Base-by-base conservation (phyloP, 139 green algal species). In the Volvox reticuliferus region DNA sequence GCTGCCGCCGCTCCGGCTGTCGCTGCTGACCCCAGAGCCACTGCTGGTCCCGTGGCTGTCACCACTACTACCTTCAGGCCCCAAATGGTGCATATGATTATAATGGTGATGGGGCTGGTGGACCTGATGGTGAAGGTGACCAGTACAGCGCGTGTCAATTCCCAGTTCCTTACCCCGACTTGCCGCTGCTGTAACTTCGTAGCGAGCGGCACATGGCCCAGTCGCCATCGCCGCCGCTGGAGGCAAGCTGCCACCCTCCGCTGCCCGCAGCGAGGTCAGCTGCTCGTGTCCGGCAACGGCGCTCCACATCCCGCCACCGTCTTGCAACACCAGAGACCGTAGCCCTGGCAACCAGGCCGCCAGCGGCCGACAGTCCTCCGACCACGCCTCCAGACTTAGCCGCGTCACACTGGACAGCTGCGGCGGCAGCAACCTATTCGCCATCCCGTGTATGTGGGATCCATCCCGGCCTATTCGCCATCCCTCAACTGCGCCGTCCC, bases 291-390 rank as follows among this genome's bases (percentile, higher is more conserved):
- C 84, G 18, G 84, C 84, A 68, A 81, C 84, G 24, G 84, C 84
- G n/a, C 22, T 19, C 84, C 84, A 89, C 84, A 81, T 30, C 36
- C 68, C 84, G 20, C 79, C 65, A 12, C 84, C 84, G 16, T 89
- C 84, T 22, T 89, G 55, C 68, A 89, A 44, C 36, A 33, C 67
- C 68, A 89, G 84, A 22, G 68, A 62, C 22, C 36, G 33, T 33
- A 89, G 84, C 62, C 68, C 36, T 35, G 84, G 84, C 67, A 89
- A 35, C 84, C 84, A 89, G 14, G 26, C 36, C 35, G 68, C 84
- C 84, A 81, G 68, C 36, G 84, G 84, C 84, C 50, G 26, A 44
- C 84, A 89, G 2, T 69, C 84, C 84, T 68, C 68, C 14, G 71
- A 69, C 68, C 26, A 50, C 13, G 2, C 35, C 84, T 89, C 84